Conservation (phyloP, 2,329 filamentous ascomycete genomes). For the Lojkania enalia region DNA sequence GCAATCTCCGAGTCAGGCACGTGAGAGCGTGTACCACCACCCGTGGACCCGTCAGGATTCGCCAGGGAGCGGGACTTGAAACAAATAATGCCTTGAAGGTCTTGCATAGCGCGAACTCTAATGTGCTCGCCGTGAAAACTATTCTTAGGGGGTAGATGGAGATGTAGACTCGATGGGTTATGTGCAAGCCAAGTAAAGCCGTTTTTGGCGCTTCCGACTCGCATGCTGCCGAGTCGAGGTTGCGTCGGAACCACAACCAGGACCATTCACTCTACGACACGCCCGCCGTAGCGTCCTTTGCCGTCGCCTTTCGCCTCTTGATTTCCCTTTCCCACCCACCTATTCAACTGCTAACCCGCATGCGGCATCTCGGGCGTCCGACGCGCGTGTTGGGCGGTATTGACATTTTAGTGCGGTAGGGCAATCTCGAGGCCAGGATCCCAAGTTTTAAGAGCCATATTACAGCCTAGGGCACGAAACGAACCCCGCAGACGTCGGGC, state of each 20-base stretch:
- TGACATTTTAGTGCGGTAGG: slow-evolving; percentile 10
- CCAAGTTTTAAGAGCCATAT: slow-evolving; percentile 29
- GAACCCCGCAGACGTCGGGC: slow-evolving; percentile 11
- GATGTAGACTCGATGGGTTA: too few species aligned
- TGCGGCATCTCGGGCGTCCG: slow-evolving; percentile 32
- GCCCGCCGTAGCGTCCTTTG: neutral
- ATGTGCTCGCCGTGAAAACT: too few species aligned
- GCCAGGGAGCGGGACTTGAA: too few species aligned
- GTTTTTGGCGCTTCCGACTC: slow-evolving; percentile 1
- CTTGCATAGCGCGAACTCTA: too few species aligned
- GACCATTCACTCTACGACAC: neutral
- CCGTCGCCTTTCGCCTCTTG: slow-evolving; percentile 1
- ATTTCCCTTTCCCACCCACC: neutral
- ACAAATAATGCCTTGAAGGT: too few species aligned
- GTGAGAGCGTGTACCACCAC: too few species aligned
- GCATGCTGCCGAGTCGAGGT: neutral
- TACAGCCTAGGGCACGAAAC: slow-evolving; percentile 11
- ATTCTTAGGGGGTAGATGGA: too few species aligned
- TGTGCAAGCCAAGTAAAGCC: neutral
- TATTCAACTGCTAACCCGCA: slow-evolving; percentile 56
- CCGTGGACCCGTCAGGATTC: too few species aligned
- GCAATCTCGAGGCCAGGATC: slow-evolving; percentile 33
- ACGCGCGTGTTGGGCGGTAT: slow-evolving; percentile 13
- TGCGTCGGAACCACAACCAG: neutral
- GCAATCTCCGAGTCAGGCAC: too few species aligned